phyloP scores from a whole-genome alignment of 2,329 filamentous ascomycete species.

The Aureobasidium leucospermi region DNA sequence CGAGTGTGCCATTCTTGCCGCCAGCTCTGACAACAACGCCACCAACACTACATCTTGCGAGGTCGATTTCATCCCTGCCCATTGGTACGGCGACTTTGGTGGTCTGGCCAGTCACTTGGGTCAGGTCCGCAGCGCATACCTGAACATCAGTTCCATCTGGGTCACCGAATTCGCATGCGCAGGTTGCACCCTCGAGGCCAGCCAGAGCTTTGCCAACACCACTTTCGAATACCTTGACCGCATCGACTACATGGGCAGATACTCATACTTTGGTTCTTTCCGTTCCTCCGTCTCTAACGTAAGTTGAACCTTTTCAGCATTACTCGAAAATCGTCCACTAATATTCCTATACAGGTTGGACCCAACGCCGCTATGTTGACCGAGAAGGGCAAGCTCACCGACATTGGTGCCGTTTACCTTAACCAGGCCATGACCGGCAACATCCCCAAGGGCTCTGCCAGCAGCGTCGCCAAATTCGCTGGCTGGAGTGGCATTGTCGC shows the following conservation, averaged over 20 bases:
- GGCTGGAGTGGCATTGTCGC: constrained; percentile 19
- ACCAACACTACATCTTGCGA: constrained; percentile 33
- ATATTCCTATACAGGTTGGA: constrained; percentile 33
- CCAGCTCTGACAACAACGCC: neutral
- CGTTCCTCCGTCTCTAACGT: constrained; percentile 60
- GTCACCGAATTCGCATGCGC: constrained; percentile 67
- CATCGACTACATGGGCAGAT: constrained; percentile 51
- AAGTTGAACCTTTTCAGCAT: constrained; percentile 26
- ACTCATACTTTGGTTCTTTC: constrained; percentile 72
- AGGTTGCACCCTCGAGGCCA: constrained; percentile 48
- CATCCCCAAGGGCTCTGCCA: constrained; percentile 27
- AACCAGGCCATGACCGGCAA: constrained; percentile 40
- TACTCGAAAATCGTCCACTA: neutral
- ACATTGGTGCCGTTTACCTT: constrained; percentile 74
- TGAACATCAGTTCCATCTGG: constrained; percentile 55
- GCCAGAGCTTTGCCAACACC: constrained; percentile 61
- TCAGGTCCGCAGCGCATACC: constrained; percentile 44
- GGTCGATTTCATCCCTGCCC: constrained; percentile 45
- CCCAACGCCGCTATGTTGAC: constrained; percentile 65
- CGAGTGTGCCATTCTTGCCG: constrained; percentile 37
- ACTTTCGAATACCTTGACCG: constrained; percentile 49
- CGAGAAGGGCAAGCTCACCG: constrained; percentile 59
- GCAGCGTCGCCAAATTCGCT: constrained; percentile 20
- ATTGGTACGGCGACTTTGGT: constrained; percentile 58
- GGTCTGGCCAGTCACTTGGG: constrained; percentile 62